Evolutionary conservation across 208 protist genomes (phyloP).

Genomic region (Plasmodiophora brassicae): DNA sequence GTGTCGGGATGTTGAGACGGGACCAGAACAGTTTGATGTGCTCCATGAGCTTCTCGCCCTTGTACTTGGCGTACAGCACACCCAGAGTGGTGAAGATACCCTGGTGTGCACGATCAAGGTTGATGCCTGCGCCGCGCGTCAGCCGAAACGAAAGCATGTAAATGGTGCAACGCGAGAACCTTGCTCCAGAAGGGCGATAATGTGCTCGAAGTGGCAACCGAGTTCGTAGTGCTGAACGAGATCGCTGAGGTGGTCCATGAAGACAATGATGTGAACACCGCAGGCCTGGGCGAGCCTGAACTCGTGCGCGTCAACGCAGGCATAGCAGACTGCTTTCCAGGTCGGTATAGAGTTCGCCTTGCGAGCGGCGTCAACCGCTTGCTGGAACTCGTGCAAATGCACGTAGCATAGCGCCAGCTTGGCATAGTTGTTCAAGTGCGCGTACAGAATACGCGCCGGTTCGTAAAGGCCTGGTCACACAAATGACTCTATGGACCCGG

Average conservation of each 20-base stretch:
- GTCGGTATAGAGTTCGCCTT: constrained; percentile 88
- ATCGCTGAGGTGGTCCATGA: constrained; percentile 90
- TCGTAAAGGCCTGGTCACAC: constrained; percentile 79
- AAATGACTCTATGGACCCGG: not conserved
- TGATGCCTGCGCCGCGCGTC: constrained; percentile 72
- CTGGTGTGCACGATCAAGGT: constrained; percentile 90
- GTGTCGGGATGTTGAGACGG: constrained; percentile 92
- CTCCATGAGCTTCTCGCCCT: constrained; percentile 91
- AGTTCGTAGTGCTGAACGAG: constrained; percentile 80
- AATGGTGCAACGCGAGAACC: not conserved
- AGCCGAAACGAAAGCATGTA: constrained; percentile 63
- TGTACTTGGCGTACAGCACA: constrained; percentile 97
- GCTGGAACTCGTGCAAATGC: constrained; percentile 81
- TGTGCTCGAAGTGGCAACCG: constrained; percentile 82
- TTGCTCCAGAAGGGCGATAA: constrained; percentile 73
- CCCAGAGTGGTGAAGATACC: constrained; percentile 99
- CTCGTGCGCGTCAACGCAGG: constrained; percentile 93
- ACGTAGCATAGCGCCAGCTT: constrained; percentile 89
- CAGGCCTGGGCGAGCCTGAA: constrained; percentile 94
- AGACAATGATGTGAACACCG: constrained; percentile 93
- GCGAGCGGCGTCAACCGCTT: constrained; percentile 90
- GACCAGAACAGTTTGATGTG: constrained; percentile 93
- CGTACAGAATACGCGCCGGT: constrained; percentile 95
- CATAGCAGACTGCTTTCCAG: constrained; percentile 77
- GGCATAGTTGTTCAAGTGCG: constrained; percentile 86